Evolutionary conservation across 2,329 filamentous ascomycete species (phyloP), one percentile per base, ranked within the genome.

Genomic region (Periglandula ipomoeae): DNA sequence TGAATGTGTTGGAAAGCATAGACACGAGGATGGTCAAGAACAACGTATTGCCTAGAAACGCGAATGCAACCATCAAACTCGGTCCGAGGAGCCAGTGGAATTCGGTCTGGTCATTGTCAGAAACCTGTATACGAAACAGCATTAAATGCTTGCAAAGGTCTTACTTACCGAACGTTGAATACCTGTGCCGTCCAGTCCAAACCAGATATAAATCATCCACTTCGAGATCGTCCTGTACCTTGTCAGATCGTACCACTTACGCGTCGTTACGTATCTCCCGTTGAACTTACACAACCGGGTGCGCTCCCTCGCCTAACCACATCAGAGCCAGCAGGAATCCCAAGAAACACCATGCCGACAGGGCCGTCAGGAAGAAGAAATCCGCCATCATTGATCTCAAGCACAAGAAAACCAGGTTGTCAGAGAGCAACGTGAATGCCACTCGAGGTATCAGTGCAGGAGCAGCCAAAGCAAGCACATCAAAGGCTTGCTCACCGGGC

Each of bases 181-280:
- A 7, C 80, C 80, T 3, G 75, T 81, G 6, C 79, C 88, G 57
- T 93, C 88, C 2, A 94, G 77, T 2, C 88, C 88, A 60, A 94
- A 93, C 88, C 88, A 94, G 54, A 94, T 90, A 77, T 86, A 93
- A 2, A 93, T 77, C 87, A 94, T 91, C 88, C 88, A 94, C 65
- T 90, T 89, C 40, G 81, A 81, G 53, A 93, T 89, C 1, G 83
- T 87, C 4, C 73, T 77, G 42, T 11, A 22, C 27, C 13, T 15
- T 11, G 35, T 51, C 27, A 51, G 49, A 23, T n/a, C n/a, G n/a
- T n/a, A n/a, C n/a, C n/a, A n/a, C n/a, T n/a, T n/a, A n/a, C n/a
- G n/a, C n/a, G n/a, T n/a, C n/a, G n/a, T n/a, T n/a, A n/a, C n/a
- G n/a, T n/a, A n/a, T 4, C 22, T 22, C 22, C 30, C 19, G 8